These are phyloP conservation scores for Stylonectria norvegica DNA, from an alignment of 2,329 filamentous ascomycete species.

Conservation along the genomic window DNA sequence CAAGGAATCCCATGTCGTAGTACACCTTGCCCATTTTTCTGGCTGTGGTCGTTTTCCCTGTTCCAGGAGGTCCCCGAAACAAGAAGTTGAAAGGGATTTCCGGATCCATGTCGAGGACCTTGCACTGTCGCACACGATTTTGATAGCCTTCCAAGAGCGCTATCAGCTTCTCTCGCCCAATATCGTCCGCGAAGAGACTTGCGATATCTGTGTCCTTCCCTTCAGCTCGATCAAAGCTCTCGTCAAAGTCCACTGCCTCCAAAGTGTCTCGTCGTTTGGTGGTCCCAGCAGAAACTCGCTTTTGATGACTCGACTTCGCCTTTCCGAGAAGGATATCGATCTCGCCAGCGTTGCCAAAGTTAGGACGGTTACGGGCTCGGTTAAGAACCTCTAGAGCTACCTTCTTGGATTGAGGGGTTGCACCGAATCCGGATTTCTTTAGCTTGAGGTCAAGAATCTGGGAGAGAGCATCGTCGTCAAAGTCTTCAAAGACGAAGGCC, in stretches of 20 bases:
- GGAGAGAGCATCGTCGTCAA: slow-evolving; percentile 53
- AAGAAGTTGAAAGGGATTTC: slow-evolving; percentile 65
- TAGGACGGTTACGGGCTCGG: slow-evolving; percentile 58
- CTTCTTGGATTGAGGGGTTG: slow-evolving; percentile 48
- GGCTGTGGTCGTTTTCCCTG: slow-evolving; percentile 71
- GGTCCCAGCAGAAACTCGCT: slow-evolving; percentile 15
- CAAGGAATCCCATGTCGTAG: slow-evolving; percentile 69
- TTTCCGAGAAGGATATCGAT: slow-evolving; percentile 50
- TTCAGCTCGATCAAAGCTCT: slow-evolving; percentile 51
- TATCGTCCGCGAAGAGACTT: slow-evolving; percentile 54
- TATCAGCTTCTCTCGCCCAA: slow-evolving; percentile 57
- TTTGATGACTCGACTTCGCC: slow-evolving; percentile 23
- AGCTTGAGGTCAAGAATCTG: slow-evolving; percentile 63
- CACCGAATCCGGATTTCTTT: slow-evolving; percentile 50
- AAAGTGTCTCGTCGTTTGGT: slow-evolving; percentile 55
- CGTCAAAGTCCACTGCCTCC: slow-evolving; percentile 73
- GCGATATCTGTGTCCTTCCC: slow-evolving; percentile 40
- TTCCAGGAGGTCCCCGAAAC: slow-evolving; percentile 64
- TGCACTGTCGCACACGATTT: slow-evolving; percentile 34
- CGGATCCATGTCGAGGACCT: slow-evolving; percentile 26
- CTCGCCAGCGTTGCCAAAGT: slow-evolving; percentile 74
- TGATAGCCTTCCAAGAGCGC: slow-evolving; percentile 53
- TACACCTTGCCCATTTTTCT: slow-evolving; percentile 72
- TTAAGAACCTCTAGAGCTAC: slow-evolving; percentile 58
- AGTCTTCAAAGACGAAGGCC: slow-evolving; percentile 69